Conservation (phyloP, 805 yeast genomes). For the Candida succiphila region DNA sequence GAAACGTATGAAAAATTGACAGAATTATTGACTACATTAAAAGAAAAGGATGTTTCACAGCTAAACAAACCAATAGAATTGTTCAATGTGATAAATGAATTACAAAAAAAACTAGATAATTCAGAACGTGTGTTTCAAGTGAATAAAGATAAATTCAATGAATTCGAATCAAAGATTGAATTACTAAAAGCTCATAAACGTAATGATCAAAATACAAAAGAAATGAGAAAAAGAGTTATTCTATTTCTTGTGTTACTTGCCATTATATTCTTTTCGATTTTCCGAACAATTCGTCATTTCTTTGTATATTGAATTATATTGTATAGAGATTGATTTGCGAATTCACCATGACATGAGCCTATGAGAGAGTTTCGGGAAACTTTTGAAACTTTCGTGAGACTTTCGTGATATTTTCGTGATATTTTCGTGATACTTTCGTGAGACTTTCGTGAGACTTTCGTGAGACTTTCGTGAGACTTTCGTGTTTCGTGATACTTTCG, state of each 20-base stretch:
- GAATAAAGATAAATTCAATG: conserved; percentile 13
- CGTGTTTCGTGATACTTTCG: too few species aligned
- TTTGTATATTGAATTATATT: too few species aligned
- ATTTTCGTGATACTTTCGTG: too few species aligned
- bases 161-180: conserved; percentile 10
- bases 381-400: too few species aligned
- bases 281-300: neutral
- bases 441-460: too few species aligned
- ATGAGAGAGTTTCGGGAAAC: too few species aligned
- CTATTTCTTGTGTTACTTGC: conserved; percentile 3
- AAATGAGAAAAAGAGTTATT: conserved; percentile 6
- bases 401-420: too few species aligned
- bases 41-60: conserved; percentile 14
- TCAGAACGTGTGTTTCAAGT: conserved; percentile 11
- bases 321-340: neutral
- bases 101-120: conserved; percentile 10
- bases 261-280: conserved; percentile 3
- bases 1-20: conserved; percentile 17
- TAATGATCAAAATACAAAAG: conserved; percentile 6
- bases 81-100: conserved; percentile 17
- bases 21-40: conserved; percentile 17
- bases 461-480: neutral
- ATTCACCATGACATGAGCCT: too few species aligned
- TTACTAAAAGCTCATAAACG: conserved; percentile 11
- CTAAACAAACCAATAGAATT: conserved; percentile 11